phyloP scores from a whole-genome alignment of 1,139 yeast species.

The Magnusiomyces magnusii region DNA sequence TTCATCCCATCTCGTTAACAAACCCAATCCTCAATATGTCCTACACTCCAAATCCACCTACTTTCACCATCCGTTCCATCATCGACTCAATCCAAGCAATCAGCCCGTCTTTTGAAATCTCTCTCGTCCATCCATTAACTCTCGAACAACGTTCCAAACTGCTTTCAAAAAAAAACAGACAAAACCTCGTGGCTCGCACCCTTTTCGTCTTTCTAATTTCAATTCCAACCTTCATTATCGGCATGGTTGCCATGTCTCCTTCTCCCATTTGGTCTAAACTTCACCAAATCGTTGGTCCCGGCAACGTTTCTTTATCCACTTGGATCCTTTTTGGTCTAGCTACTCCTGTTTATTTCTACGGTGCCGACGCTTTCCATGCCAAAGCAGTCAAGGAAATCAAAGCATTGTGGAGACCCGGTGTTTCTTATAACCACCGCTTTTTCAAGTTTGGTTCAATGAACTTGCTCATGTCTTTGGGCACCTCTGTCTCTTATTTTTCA shows the following conservation, averaged over 20 bases:
- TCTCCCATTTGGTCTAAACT: slow-evolving; percentile 43
- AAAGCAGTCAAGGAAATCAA: slow-evolving; percentile 56
- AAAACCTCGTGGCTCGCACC: slow-evolving; percentile 42
- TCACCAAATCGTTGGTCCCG: slow-evolving; percentile 56
- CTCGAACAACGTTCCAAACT: slow-evolving; percentile 57
- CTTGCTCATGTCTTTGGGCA: slow-evolving; percentile 62
- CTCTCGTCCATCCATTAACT: slow-evolving; percentile 50
- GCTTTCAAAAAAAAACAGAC: slow-evolving; percentile 45
- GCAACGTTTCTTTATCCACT: slow-evolving; percentile 53
- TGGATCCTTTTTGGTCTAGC: slow-evolving; percentile 60
- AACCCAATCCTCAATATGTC: slow-evolving; percentile 56
- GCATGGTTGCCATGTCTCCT: slow-evolving; percentile 56
- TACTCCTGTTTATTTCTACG: slow-evolving; percentile 68
- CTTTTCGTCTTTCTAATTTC: slow-evolving; percentile 46
- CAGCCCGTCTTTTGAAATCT: slow-evolving; percentile 29
- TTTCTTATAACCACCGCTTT: slow-evolving; percentile 48
- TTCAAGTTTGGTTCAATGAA: slow-evolving; percentile 75
- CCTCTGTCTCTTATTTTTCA: slow-evolving; percentile 62
- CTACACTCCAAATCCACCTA: slow-evolving; percentile 50
- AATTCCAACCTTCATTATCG: slow-evolving; percentile 63
- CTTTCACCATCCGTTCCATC: slow-evolving; percentile 46
- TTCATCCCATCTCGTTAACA: slow-evolving; percentile 47
- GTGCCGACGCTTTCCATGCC: slow-evolving; percentile 63
- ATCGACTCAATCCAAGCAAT: not conserved
- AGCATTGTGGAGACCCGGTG: slow-evolving; percentile 50